Conservation (phyloP, 805 yeast species). For the Yarrowia divulgata region DNA sequence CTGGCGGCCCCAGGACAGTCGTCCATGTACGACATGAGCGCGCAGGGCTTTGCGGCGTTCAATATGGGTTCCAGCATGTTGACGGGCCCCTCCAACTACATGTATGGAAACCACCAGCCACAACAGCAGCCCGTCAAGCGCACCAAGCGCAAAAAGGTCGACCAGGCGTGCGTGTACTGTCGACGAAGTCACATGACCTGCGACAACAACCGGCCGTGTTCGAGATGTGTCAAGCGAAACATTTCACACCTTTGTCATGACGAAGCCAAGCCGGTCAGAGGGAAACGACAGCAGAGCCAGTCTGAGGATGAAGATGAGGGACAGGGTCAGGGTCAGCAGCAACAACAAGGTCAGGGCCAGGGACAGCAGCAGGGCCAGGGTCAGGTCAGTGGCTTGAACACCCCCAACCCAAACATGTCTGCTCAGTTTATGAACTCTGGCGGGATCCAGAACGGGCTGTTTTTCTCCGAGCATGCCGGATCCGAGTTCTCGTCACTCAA, state of each 20-base stretch:
- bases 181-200: conserved; percentile 94
- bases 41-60: conserved; percentile 29
- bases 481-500: conserved; percentile 89
- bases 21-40: conserved; percentile 34
- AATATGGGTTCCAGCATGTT: conserved; percentile 21
- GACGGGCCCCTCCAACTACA: conserved; percentile 3
- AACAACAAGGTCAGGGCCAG: neutral
- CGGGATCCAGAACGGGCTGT: conserved; percentile 61
- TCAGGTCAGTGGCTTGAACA: conserved; percentile 13
- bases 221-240: conserved; percentile 82
- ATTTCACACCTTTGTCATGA: conserved; percentile 89
- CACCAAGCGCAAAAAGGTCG: conserved; percentile 35
- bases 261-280: conserved; percentile 51
- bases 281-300: conserved; percentile 18
- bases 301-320: conserved; percentile 31
- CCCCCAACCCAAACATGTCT: conserved; percentile 11
- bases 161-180: conserved; percentile 83
- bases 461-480: conserved; percentile 90
- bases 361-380: neutral
- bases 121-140: conserved; percentile 17
- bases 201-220: conserved; percentile 75
- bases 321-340: neutral
- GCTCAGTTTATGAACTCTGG: conserved; percentile 21
- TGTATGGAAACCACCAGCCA: conserved; percentile 26
- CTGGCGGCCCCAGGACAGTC: conserved; percentile 39